phyloP scores from a whole-genome alignment of 1,139 yeast species.

The Meyerozyma elateridarum region DNA sequence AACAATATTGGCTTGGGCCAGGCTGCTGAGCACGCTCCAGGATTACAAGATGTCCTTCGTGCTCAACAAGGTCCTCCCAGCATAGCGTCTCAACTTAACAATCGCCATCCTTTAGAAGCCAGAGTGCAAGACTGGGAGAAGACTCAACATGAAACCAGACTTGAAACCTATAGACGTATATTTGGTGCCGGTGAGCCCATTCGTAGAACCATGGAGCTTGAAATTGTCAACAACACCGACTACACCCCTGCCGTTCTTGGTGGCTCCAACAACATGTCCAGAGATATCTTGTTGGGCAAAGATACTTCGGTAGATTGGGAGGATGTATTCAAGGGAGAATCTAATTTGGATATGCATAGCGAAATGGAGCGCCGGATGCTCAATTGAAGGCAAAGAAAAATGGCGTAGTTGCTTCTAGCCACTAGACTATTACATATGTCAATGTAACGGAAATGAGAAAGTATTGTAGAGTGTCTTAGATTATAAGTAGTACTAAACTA shows the following conservation, averaged over 20 bases:
- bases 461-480: no score
- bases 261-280: constrained; percentile 55
- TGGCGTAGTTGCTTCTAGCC: no score
- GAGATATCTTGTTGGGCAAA: constrained; percentile 71
- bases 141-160: constrained; percentile 62
- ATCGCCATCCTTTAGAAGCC: constrained; percentile 82
- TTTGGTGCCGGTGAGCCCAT: constrained; percentile 95
- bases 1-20: constrained; percentile 47
- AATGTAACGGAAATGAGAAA: no score
- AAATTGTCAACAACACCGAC: constrained; percentile 68
- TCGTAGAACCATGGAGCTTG: constrained; percentile 81
- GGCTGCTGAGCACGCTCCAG: constrained; percentile 57
- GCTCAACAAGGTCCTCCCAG: constrained; percentile 56
- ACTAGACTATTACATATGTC: no score
- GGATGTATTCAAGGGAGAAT: constrained; percentile 68
- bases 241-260: constrained; percentile 63
- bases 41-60: constrained; percentile 54
- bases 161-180: constrained; percentile 76
- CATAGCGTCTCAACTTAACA: constrained; percentile 66
- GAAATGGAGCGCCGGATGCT: constrained; percentile 69
- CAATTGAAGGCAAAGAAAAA: constrained; percentile 9
- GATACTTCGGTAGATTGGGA: constrained; percentile 89
- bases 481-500: no score
- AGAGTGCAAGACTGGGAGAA: constrained; percentile 77
- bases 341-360: constrained; percentile 57